Evolutionary conservation across 108 stramenopile species (phyloP), one percentile per base, ranked within the genome.

Genomic region (Mayamaea pseudoterrestris): DNA sequence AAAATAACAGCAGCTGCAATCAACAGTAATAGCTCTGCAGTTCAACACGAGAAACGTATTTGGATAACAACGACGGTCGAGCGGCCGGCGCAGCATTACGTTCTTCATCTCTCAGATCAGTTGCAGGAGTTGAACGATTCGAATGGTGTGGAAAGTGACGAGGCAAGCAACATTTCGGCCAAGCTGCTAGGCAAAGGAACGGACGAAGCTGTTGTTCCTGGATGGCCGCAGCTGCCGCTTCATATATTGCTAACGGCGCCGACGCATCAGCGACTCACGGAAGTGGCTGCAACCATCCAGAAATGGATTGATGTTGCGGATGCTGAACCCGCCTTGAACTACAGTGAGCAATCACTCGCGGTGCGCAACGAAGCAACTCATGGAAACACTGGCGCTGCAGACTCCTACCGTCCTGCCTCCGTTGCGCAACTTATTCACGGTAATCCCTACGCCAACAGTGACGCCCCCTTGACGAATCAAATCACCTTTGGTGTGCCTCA

Each of bases 361-460:
- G 47, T 28, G 22, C 30, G 24, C 18, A 35, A 44, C 31, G 44
- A 51, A 23, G 34, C 62, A 13, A 53, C 67, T 12, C 44, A 35
- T 21, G 21, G 29, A 25, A 23, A 42, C 8, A 16, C 7, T n/a
- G 4, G 22, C 17, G 28, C 17, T 27, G 18, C 31, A 17, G 40
- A 60, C 8, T 41, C 48, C 24, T 72, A 72, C 37, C 60, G 64
- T 26, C 89, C 89, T 25, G 84, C 82, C 18, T 78, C 89, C 4
- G 89, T 91, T 26, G 83, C 89, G 0, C 74, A 78, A 41, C 41
- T 91, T 24, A 74, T 91, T 25, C 27, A 44, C 35, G 56, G 44
- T 50, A 30, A 65, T 20, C 60, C 69, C 35, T 71, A 71, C 29
- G 60, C 68, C 8, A 57, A 30, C 5, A 49, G 44, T 21, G 66